Conservation (phyloP, 2,329 filamentous ascomycete genomes). For the Xylariomycetidae sp. region DNA sequence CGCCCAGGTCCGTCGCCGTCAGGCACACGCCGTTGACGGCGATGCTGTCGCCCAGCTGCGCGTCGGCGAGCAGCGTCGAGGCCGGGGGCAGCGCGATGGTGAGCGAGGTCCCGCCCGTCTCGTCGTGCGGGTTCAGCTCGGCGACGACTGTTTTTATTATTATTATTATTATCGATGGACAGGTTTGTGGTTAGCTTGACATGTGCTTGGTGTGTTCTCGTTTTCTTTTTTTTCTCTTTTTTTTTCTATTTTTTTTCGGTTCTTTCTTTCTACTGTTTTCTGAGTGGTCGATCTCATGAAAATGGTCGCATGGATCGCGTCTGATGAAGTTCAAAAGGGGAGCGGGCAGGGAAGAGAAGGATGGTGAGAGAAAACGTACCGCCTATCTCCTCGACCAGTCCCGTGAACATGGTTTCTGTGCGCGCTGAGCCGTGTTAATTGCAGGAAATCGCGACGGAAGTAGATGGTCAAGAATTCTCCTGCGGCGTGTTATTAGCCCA, state of each 20-base stretch:
- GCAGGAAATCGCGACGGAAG: too few relatives aligned
- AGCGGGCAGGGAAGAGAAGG: slow-evolving; percentile 2
- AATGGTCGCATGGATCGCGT: background rate
- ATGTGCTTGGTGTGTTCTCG: too few relatives aligned
- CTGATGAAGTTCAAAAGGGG: background rate
- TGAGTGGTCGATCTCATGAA: slow-evolving; percentile 4
- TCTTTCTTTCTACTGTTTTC: background rate
- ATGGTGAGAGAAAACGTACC: slow-evolving; percentile 51
- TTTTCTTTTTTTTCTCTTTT: slow-evolving; percentile 5
- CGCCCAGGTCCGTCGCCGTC: slow-evolving; percentile 71
- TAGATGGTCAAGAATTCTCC: too few relatives aligned
- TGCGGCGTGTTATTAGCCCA: too few relatives aligned
- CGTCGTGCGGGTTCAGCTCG: slow-evolving; percentile 73
- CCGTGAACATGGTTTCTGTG: slow-evolving; percentile 88
- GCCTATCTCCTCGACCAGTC: slow-evolving; percentile 87
- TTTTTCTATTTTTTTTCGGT: background rate
- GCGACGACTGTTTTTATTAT: slow-evolving; percentile 62
- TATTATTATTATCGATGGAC: too few relatives aligned
- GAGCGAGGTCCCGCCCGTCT: slow-evolving; percentile 82
- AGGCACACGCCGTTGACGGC: slow-evolving; percentile 93
- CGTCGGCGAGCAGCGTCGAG: slow-evolving; percentile 75
- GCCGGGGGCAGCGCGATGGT: slow-evolving; percentile 68
- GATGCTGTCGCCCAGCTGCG: slow-evolving; percentile 87
- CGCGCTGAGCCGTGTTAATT: too few relatives aligned
- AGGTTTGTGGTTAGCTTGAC: too few relatives aligned